These are phyloP conservation scores for Clonostachys rhizophaga DNA, from an alignment of 2,329 filamentous ascomycete species.

Conservation along the genomic window DNA sequence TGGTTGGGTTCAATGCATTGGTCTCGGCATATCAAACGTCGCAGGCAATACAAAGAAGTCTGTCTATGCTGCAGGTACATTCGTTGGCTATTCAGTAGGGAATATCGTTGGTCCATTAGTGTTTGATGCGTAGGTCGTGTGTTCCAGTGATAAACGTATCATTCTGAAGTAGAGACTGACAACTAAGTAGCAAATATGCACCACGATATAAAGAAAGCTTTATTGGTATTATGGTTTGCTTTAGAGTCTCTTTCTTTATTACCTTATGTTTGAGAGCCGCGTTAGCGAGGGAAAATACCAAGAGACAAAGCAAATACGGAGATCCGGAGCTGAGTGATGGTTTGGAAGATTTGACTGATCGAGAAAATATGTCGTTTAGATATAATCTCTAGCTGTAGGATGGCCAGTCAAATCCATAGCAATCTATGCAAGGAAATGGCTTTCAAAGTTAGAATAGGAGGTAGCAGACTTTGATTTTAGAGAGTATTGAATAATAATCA, in stretches of 20 bases:
- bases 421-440: too few species aligned
- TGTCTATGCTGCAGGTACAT: constrained; percentile 18
- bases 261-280: constrained; percentile 19
- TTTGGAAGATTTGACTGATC: constrained; percentile 32
- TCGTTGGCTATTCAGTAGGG: constrained; percentile 23
- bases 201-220: constrained; percentile 20
- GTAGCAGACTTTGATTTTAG: too few species aligned
- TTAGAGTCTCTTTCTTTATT: constrained; percentile 19
- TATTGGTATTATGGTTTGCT: constrained; percentile 22
- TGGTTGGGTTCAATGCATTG: constrained; percentile 19
- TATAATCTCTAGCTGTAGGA: not conserved
- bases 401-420: too few species aligned
- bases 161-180: not conserved
- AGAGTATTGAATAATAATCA: too few species aligned
- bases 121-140: constrained; percentile 17
- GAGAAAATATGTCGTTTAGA: constrained; percentile 15
- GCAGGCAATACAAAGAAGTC: constrained; percentile 24
- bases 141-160: not conserved
- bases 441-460: too few species aligned
- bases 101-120: constrained; percentile 24
- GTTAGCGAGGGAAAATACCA: constrained; percentile 18
- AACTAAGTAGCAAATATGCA: constrained; percentile 11
- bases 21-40: constrained; percentile 22
- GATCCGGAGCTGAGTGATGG: constrained; percentile 22
- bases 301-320: constrained; percentile 19